A percentile compares a stretch with the other conserved stretches of the same genome.
These are phyloP conservation scores for Phaseolus lunatus DNA, from an alignment of 306 rosid species.

Conservation along the genomic window DNA sequence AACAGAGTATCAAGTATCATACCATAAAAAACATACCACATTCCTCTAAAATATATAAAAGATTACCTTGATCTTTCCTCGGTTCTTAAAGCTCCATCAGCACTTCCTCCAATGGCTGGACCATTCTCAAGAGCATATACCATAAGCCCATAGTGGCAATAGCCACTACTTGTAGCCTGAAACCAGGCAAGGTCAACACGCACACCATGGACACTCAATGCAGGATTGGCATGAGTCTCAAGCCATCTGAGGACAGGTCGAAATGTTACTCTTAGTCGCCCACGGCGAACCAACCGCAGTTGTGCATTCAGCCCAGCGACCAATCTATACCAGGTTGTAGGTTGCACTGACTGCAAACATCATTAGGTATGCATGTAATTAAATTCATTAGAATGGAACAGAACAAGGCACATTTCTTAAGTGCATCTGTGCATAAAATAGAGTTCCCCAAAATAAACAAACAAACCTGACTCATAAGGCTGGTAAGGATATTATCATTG, in stretches of 20 bases:
- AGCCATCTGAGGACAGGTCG: slow-evolving; percentile 89
- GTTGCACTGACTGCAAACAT: slow-evolving; percentile 80
- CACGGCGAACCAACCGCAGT: slow-evolving; percentile 87
- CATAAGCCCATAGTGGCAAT: slow-evolving; percentile 90
- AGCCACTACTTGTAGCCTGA: slow-evolving; percentile 90
- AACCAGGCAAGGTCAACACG: slow-evolving; percentile 88
- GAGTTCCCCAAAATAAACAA: slow-evolving; percentile 37
- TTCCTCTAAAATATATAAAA: slow-evolving; percentile 26
- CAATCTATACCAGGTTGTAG: slow-evolving; percentile 92
- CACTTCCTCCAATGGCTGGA: slow-evolving; percentile 47
- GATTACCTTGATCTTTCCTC: slow-evolving; percentile 74
- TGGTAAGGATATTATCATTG: slow-evolving; percentile 91
- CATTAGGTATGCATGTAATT: slow-evolving; percentile 19
- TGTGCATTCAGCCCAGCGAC: slow-evolving; percentile 98
- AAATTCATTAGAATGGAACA: slow-evolving; percentile 16
- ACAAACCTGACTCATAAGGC: slow-evolving; percentile 98
- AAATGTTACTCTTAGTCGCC: slow-evolving; percentile 86
- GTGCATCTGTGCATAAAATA: slow-evolving; percentile 22
- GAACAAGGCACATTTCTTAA: not conserved
- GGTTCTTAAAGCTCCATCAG: slow-evolving; percentile 57
- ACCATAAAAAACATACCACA: slow-evolving; percentile 23
- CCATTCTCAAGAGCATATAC: slow-evolving; percentile 67
- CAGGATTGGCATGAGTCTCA: slow-evolving; percentile 89
- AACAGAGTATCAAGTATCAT: slow-evolving; percentile 20
- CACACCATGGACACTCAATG: slow-evolving; percentile 70